Evolutionary conservation across 2,329 filamentous ascomycete species (phyloP), one percentile per base, ranked within the genome.

Genomic region (Talaromyces sp.): DNA sequence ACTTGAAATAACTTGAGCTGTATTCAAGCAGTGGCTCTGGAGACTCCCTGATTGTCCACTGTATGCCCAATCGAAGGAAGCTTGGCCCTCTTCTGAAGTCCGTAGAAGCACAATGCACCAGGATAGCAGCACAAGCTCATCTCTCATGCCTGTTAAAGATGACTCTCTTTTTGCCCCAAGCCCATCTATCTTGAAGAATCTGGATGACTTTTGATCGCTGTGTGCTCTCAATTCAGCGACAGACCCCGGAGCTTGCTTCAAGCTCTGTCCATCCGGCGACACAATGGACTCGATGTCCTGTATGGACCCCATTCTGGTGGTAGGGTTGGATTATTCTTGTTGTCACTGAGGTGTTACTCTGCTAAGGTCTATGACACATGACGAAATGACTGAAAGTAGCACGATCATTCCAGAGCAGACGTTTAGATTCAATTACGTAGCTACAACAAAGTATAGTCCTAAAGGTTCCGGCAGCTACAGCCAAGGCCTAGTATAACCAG

Each of bases 81-180:
- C 67, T 17, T 75, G 71, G 41, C 71, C 72, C 17, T 77, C 78
- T 68, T 83, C 81, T 10, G 73, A 73, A 1, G 76, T 80, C 11
- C 81, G 75, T 63, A 82, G 64, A 8, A 83, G 77, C 7, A 80
- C 76, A 13, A 82, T 72, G 15, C 82, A 74, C 81, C 81, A 83
- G 47, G 81, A 75, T 41, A 79, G 52, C 11, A 83, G 74, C 13
- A 83, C 19, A 17, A 79, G 61, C 19, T 81, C 79, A n/a, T 81
- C 77, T 64, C 68, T 78, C 70, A 79, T 73, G 35, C 74, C 72
- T 8, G 78, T 80, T 17, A 69, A 69, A 11, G 71, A 73, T 3
- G 39, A 33, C 8, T 43, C 17, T 73, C 62, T 41, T 2, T 75
- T 66, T 37, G 73, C 67, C 11, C 64, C 67, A 63, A 79, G 71